Conservation (phyloP, 2,329 filamentous ascomycete genomes). For the Exserohilum turcica region DNA sequence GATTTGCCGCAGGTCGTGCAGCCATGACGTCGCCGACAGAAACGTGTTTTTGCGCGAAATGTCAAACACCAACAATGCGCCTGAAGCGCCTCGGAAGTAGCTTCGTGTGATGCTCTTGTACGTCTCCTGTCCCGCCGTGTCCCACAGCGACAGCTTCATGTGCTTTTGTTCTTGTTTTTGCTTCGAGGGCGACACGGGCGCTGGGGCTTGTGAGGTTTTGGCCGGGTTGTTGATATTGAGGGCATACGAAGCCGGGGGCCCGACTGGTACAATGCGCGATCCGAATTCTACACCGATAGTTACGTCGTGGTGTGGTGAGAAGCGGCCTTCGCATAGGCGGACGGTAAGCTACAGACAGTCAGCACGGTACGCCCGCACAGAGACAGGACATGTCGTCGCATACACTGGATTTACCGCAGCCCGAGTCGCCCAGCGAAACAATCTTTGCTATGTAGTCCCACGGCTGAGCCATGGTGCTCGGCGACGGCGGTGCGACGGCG, state of each 20-base stretch:
- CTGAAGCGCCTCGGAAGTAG: slow-evolving; percentile 84
- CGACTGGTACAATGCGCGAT: slow-evolving; percentile 88
- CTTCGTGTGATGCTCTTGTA: slow-evolving; percentile 95
- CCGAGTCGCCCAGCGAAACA: slow-evolving; percentile 95
- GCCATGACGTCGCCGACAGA: slow-evolving; percentile 86
- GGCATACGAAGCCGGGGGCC: slow-evolving; percentile 72
- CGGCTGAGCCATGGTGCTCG: slow-evolving; percentile 61
- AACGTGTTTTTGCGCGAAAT: slow-evolving; percentile 87
- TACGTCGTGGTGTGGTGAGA: slow-evolving; percentile 92
- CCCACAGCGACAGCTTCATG: slow-evolving; percentile 95
- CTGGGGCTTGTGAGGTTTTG: slow-evolving; percentile 18
- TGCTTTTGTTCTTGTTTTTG: slow-evolving; percentile 63
- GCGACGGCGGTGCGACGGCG: slow-evolving; percentile 12
- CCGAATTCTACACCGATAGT: slow-evolving; percentile 98
- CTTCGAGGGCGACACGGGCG: slow-evolving; percentile 32
- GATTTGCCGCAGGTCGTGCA: slow-evolving; percentile 90
- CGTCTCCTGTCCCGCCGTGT: slow-evolving; percentile 94
- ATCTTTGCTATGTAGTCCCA: slow-evolving; percentile 99
- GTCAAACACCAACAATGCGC: slow-evolving; percentile 89
- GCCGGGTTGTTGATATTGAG: slow-evolving; percentile 60
- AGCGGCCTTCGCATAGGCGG: slow-evolving; percentile 93
- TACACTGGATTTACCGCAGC: slow-evolving; percentile 87
- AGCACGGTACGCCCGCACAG: slow-evolving; percentile 6
- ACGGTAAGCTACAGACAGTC: slow-evolving; percentile 70
- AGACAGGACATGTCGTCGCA: background rate